Percentiles rank a stretch among this genome's conserved stretches.
Conservation (phyloP, 208 protist species). For the Wallacemonas sp. region DNA sequence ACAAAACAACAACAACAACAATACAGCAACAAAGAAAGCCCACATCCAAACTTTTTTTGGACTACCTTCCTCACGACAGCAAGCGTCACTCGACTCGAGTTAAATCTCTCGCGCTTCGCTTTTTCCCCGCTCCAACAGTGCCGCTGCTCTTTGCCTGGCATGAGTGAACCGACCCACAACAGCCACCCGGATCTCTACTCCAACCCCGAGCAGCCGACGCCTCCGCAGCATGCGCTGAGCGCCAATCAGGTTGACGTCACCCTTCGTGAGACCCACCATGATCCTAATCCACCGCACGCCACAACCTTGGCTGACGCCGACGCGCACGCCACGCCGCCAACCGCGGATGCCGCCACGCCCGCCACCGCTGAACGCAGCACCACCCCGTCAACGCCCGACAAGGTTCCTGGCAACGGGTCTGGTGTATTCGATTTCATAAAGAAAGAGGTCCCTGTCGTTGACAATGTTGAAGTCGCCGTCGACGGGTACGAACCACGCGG, state of each 20-base stretch:
- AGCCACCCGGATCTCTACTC: slow-evolving; percentile 9
- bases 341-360: too few relatives aligned
- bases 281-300: too few relatives aligned
- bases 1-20: background rate
- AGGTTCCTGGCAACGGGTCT: background rate
- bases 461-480: background rate
- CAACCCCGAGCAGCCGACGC: slow-evolving; percentile 8
- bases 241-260: slow-evolving; percentile 2
- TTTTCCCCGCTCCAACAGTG: background rate
- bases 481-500: background rate
- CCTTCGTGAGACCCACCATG: background rate
- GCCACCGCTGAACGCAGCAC: too few relatives aligned
- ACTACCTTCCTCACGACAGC: background rate
- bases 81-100: background rate
- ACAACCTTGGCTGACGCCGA: background rate
- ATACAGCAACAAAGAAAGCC: background rate
- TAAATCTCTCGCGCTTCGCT: background rate
- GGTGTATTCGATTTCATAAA: background rate
- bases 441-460: background rate
- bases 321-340: background rate
- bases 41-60: background rate
- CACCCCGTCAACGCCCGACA: background rate
- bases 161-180: background rate
- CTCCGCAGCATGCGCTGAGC: background rate
- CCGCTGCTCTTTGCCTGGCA: background rate